These are phyloP conservation scores for Acer negundo DNA, from an alignment of 345 rosid genomes.

Conservation along the genomic window DNA sequence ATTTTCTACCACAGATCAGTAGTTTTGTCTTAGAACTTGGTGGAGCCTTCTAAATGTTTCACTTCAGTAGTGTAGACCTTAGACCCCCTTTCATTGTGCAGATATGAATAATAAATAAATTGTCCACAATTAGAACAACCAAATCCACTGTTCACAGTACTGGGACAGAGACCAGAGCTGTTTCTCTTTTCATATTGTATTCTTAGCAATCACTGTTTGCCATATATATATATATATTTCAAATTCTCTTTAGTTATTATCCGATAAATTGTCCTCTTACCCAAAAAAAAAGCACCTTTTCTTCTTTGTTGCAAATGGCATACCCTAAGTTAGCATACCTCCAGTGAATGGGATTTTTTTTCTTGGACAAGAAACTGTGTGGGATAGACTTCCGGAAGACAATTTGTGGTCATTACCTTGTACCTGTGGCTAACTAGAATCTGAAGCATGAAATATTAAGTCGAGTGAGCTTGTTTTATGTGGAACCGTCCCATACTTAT, in stretches of 20 bases:
- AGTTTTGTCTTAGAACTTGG: not conserved
- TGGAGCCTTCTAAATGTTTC: not conserved
- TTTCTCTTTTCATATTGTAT: too few relatives aligned
- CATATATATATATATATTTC: too few relatives aligned
- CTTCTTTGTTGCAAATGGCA: not conserved
- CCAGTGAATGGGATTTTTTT: not conserved
- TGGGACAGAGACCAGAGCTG: too few relatives aligned
- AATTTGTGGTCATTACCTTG: not conserved
- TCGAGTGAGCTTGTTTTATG: not conserved
- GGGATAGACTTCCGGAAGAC: not conserved
- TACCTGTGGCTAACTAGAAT: not conserved
- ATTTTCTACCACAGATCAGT: too few relatives aligned
- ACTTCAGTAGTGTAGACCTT: not conserved
- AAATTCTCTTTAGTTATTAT: not conserved
- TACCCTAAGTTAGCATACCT: not conserved
- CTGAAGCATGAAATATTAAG: not conserved
- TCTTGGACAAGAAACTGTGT: not conserved
- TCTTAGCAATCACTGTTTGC: too few relatives aligned
- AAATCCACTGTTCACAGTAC: too few relatives aligned
- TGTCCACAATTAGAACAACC: not conserved
- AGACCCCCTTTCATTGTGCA: not conserved
- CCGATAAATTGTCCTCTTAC: not conserved
- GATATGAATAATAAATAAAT: not conserved
- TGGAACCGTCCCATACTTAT: not conserved
- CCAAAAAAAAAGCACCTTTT: not conserved